Conservation (phyloP, 495 filamentous ascomycete genomes). For the Penicillium flavigenum region DNA sequence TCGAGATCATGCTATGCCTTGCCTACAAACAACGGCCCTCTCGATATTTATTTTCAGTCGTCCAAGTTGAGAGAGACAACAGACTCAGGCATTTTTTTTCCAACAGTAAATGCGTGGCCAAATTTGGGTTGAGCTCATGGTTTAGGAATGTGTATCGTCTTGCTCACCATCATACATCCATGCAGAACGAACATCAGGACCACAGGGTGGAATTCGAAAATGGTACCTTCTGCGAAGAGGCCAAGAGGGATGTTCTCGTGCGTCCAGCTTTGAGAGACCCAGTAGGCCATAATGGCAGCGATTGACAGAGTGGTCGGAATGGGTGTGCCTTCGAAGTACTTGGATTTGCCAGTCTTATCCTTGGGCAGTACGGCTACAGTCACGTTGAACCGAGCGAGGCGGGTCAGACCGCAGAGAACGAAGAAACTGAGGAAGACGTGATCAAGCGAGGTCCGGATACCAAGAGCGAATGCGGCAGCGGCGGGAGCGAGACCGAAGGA, state of each 20-base stretch:
- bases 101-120: slow-evolving; percentile 18
- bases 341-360: slow-evolving; percentile 83
- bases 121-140: slow-evolving; percentile 50
- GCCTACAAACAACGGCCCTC: slow-evolving; percentile 18
- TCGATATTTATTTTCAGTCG: slow-evolving; percentile 25
- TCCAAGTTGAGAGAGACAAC: slow-evolving; percentile 22
- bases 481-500: slow-evolving; percentile 95
- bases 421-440: slow-evolving; percentile 84
- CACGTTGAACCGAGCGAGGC: slow-evolving; percentile 95
- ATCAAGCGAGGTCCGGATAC: slow-evolving; percentile 81
- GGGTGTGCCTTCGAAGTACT: slow-evolving; percentile 95
- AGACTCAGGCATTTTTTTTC: slow-evolving; percentile 15
- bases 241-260: slow-evolving; percentile 74
- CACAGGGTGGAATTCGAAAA: slow-evolving; percentile 84
- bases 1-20: slow-evolving; percentile 25
- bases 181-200: slow-evolving; percentile 77
- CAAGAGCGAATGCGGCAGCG: slow-evolving; percentile 81
- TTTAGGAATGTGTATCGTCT: slow-evolving; percentile 95
- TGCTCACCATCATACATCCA: slow-evolving; percentile 91
- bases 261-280: slow-evolving; percentile 78
- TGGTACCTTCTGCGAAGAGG: slow-evolving; percentile 58
- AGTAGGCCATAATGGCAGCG: slow-evolving; percentile 83
- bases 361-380: slow-evolving; percentile 85
- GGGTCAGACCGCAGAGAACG: slow-evolving; percentile 91
- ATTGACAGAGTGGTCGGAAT: slow-evolving; percentile 87